Conservation (phyloP, 768 basidiomycete species). For the Trametes sanguinea region DNA sequence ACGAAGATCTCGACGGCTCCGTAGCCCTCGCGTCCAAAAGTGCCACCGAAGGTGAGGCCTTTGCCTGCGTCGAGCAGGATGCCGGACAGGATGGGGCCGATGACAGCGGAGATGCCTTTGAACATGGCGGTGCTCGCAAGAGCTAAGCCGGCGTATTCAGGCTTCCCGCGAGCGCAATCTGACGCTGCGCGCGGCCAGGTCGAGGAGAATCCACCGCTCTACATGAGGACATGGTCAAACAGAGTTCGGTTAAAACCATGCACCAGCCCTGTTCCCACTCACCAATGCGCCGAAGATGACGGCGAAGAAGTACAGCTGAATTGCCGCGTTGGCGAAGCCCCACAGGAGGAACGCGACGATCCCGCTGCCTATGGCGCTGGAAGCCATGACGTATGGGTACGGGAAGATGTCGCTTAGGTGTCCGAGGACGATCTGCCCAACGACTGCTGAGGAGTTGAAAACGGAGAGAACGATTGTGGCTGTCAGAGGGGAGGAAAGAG, state of each 20-base stretch:
- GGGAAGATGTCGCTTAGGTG: constrained; percentile 29
- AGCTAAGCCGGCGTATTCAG: constrained; percentile 25
- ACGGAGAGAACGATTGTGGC: constrained; percentile 28
- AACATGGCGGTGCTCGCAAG: constrained; percentile 22
- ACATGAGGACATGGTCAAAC: neutral
- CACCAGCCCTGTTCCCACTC: neutral
- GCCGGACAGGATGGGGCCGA: constrained; percentile 27
- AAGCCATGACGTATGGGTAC: constrained; percentile 28
- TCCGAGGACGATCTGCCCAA: constrained; percentile 29
- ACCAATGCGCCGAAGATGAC: constrained; percentile 30
- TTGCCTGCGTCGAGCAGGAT: constrained; percentile 27
- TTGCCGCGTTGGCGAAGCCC: constrained; percentile 26
- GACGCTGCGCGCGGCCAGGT: constrained; percentile 22
- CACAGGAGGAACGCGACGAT: constrained; percentile 27
- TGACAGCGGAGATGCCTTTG: constrained; percentile 27
- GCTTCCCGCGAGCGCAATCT: constrained; percentile 26
- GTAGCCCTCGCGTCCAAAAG: constrained; percentile 26
- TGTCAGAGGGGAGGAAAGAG: constrained; percentile 24
- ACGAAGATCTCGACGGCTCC: constrained; percentile 30
- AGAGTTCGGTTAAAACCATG: neutral
- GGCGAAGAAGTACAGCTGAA: constrained; percentile 27
- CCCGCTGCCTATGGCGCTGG: constrained; percentile 22
- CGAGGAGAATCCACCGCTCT: constrained; percentile 29
- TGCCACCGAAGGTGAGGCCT: constrained; percentile 8
- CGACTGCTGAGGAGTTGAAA: constrained; percentile 30